Evolutionary conservation across 495 filamentous ascomycete species (phyloP), one percentile per base, ranked within the genome.

Genomic region (Penicillium cosmopolitanum): DNA sequence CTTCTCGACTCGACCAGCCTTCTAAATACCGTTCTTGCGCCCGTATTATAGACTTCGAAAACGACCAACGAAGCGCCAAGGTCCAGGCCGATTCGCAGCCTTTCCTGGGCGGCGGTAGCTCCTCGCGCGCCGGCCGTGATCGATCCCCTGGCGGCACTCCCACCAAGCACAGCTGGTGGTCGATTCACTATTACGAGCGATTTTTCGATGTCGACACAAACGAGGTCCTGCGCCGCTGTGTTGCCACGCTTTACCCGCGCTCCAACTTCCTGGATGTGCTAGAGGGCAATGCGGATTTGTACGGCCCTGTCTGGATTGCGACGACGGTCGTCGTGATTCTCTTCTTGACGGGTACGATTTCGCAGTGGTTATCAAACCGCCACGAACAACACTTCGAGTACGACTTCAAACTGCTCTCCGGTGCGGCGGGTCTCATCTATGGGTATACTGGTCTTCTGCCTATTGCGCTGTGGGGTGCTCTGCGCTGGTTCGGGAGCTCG

Each of bases 161-260:
- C 10, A 83, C 85, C 52, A 98, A 97, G 78, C 89, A 89, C 61
- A 91, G 85, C 79, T 89, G 97, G 63, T 98, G 95, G 95, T 87
- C 85, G 48, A 73, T 98, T 40, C 85, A 87, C 56, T 98, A 96
- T 82, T 98, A 98, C 80, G 87, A 93, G 55, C 96, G 94, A 78
- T 97, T 90, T 82, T 98, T 98, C 76, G 95, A 98, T 66, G 93
- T 98, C 55, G 93, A 98, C 73, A 98, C 95, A 40, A 87, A 85
- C 62, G 86, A 91, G 54, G 92, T 98, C 31, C 77, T 96, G 47
- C 78, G 84, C 65, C 89, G 95, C 57, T 97, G 94, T 70, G 82
- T 85, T 68, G 89, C 92, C 0, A 86, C 93, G 21, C 76, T 98
- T 25, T 96, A 89, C 75, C 95, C 96, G 33, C 86, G 91, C 51